These are phyloP conservation scores for Vachellia collinsii DNA, from an alignment of 306 rosid species.

Conservation along the genomic window DNA sequence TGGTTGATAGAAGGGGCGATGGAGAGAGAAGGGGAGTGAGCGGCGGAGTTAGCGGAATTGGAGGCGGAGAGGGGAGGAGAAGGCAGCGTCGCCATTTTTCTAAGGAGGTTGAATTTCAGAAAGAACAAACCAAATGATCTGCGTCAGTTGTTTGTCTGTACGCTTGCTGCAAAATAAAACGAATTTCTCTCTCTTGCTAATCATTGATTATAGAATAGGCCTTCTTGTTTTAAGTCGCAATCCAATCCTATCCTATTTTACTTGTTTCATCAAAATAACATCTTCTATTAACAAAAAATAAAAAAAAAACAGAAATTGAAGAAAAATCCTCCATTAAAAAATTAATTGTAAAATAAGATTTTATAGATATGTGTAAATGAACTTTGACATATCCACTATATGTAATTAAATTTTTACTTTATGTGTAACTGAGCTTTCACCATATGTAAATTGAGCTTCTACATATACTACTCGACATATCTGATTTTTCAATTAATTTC, in stretches of 20 bases:
- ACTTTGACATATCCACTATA: too few species aligned
- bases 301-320: too few species aligned
- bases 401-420: too few species aligned
- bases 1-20: conserved; percentile 25
- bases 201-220: background rate
- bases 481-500: too few species aligned
- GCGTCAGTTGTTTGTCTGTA: background rate
- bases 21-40: conserved; percentile 32
- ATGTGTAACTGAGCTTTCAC: too few species aligned
- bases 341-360: too few species aligned
- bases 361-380: too few species aligned
- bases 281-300: too few species aligned
- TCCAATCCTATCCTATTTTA: background rate
- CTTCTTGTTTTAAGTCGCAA: background rate
- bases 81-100: conserved; percentile 46
- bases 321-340: too few species aligned
- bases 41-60: conserved; percentile 48
- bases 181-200: background rate
- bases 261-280: background rate
- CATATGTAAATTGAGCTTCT: too few species aligned
- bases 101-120: background rate
- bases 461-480: too few species aligned
- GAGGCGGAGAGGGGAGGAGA: conserved; percentile 55
- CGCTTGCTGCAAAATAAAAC: background rate
- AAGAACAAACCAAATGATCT: background rate